A percentile compares a stretch with the other conserved stretches of the same genome.
phyloP scores from a whole-genome alignment of 75 land plant genomes.

The Pinus taeda region DNA sequence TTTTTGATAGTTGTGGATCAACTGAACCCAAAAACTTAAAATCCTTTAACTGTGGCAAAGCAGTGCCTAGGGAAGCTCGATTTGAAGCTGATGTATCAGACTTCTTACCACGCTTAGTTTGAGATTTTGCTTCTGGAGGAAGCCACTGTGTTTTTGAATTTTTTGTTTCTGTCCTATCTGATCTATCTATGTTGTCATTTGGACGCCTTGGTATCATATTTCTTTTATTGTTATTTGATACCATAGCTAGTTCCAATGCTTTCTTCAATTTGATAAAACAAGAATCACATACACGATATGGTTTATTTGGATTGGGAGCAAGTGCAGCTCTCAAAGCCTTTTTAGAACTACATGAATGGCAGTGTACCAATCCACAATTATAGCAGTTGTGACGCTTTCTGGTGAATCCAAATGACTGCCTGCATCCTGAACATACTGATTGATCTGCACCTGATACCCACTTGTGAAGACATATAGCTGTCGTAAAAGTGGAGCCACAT shows the following conservation, averaged over 20 bases:
- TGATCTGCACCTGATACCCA: slow-evolving; percentile 62
- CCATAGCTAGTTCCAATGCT: slow-evolving; percentile 29
- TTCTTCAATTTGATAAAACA: slow-evolving; percentile 54
- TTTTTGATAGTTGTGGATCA: slow-evolving; percentile 39
- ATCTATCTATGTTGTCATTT: slow-evolving; percentile 48
- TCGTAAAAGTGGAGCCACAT: slow-evolving; percentile 61
- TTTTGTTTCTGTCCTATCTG: slow-evolving; percentile 43
- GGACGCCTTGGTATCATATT: slow-evolving; percentile 29
- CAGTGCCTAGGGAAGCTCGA: slow-evolving; percentile 33
- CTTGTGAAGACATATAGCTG: slow-evolving; percentile 53
- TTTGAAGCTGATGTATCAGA: neutral
- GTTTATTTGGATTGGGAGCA: slow-evolving; percentile 56
- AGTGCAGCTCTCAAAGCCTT: slow-evolving; percentile 53
- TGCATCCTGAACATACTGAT: slow-evolving; percentile 50
- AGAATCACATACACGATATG: slow-evolving; percentile 70
- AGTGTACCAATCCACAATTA: slow-evolving; percentile 56
- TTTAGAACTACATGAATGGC: slow-evolving; percentile 60
- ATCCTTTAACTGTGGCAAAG: slow-evolving; percentile 36
- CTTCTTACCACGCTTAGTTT: slow-evolving; percentile 10
- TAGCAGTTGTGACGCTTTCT: slow-evolving; percentile 63
- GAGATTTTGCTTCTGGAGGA: slow-evolving; percentile 1
- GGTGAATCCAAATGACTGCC: slow-evolving; percentile 66
- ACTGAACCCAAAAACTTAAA: slow-evolving; percentile 38
- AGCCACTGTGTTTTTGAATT: slow-evolving; percentile 23
- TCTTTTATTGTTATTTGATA: slow-evolving; percentile 20